A percentile compares a stretch with the other conserved stretches of the same genome.
Evolutionary conservation across 495 filamentous ascomycete species (phyloP).

Genomic region (Bacidia gigantensis): DNA sequence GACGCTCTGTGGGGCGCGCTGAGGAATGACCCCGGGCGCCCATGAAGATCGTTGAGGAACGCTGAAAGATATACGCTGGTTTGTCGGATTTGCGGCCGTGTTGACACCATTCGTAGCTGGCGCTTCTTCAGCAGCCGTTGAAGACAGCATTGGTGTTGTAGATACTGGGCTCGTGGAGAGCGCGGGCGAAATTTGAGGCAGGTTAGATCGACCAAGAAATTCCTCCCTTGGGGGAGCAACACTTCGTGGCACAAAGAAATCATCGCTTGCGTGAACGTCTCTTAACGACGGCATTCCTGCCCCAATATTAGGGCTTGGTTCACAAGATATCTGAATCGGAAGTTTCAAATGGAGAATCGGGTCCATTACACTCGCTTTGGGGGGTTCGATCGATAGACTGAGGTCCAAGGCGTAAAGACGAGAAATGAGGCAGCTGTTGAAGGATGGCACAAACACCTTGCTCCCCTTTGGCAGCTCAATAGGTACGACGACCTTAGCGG

Average conservation of each 20-base stretch:
- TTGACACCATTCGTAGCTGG: not conserved
- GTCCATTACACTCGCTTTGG: constrained; percentile 37
- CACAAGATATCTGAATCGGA: constrained; percentile 57
- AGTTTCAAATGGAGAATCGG: constrained; percentile 50
- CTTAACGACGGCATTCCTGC: constrained; percentile 8
- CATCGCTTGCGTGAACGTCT: constrained; percentile 14
- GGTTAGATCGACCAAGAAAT: constrained; percentile 7
- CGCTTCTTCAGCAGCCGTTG: constrained; percentile 1
- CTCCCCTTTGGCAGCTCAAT: constrained; percentile 51
- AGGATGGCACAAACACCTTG: constrained; percentile 71
- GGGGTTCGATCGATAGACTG: constrained; percentile 44
- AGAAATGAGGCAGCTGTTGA: constrained; percentile 73
- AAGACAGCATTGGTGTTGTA: not conserved
- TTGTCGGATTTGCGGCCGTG: not conserved
- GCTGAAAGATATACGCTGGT: not conserved
- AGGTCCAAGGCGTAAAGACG: constrained; percentile 68
- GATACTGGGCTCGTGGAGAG: not conserved
- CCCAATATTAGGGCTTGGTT: constrained; percentile 12
- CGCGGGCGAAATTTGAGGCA: not conserved
- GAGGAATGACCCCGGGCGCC: not conserved
- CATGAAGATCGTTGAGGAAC: constrained; percentile 1
- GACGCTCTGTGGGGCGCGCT: not conserved
- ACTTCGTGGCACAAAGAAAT: constrained; percentile 9
- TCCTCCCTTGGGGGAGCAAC: constrained; percentile 13
- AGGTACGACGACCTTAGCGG: constrained; percentile 55